Percentiles rank a stretch among this genome's conserved stretches.
Evolutionary conservation across 1,284 basidiomycete genomes (phyloP).

Genomic region (Termitomyces sp.): DNA sequence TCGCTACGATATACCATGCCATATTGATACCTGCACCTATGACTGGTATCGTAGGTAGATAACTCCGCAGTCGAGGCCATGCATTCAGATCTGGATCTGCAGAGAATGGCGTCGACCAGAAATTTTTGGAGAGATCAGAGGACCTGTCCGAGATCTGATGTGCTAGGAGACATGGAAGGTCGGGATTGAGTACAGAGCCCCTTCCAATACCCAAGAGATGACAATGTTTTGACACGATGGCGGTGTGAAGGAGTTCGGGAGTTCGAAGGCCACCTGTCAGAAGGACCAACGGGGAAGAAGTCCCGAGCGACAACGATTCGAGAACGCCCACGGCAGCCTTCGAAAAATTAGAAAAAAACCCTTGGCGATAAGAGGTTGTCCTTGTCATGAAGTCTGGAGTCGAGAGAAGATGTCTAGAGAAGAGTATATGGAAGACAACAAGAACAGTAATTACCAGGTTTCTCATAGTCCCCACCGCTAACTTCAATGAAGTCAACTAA

Average conservation of each 20-base stretch:
- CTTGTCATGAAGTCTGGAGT: constrained; percentile 37
- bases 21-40: constrained; percentile 50
- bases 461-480: constrained; percentile 84
- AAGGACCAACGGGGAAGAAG: constrained; percentile 53
- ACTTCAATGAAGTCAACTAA: constrained; percentile 81
- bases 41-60: constrained; percentile 40
- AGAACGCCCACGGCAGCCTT: constrained; percentile 42
- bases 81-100: constrained; percentile 31
- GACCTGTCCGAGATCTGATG: background rate
- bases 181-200: constrained; percentile 58
- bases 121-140: background rate
- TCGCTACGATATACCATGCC: constrained; percentile 57
- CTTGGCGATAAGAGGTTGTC: constrained; percentile 42
- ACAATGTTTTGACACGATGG: constrained; percentile 49
- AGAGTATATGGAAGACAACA: background rate
- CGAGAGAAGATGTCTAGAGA: background rate
- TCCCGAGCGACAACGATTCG: constrained; percentile 22
- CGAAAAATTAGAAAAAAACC: constrained; percentile 60
- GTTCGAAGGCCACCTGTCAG: constrained; percentile 80
- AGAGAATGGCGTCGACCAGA: constrained; percentile 30
- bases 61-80: constrained; percentile 22
- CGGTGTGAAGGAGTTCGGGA: constrained; percentile 51
- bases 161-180: constrained; percentile 45
- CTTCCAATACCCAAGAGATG: constrained; percentile 80
- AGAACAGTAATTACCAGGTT: constrained; percentile 46